Percentiles rank a stretch among this genome's conserved stretches.
Conservation (phyloP, 805 yeast genomes). For the Saccharomycopsis vini region DNA sequence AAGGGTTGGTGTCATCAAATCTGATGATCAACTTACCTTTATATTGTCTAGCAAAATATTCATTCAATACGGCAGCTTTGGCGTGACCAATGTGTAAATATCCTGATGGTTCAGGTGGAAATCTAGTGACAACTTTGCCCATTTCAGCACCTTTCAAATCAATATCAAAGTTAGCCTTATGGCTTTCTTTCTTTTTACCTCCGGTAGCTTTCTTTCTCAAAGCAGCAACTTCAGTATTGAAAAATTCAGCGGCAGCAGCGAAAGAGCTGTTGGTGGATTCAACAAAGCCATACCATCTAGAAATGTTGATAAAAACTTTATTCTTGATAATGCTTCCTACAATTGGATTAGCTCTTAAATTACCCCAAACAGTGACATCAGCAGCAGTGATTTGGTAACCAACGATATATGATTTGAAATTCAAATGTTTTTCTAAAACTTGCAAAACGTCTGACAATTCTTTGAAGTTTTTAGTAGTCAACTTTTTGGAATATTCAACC, state of each 20-base stretch:
- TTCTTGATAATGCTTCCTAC: conserved; percentile 86
- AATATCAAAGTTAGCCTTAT: conserved; percentile 92
- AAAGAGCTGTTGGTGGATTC: conserved; percentile 54
- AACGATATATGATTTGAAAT: conserved; percentile 69
- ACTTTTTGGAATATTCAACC: conserved; percentile 56
- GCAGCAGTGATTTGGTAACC: conserved; percentile 66
- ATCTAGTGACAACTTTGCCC: conserved; percentile 96
- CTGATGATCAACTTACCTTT: conserved; percentile 94
- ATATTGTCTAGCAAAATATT: conserved; percentile 91
- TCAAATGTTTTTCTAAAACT: conserved; percentile 71
- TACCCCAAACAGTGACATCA: conserved; percentile 90
- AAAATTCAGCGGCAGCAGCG: conserved; percentile 57
- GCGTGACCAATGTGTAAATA: conserved; percentile 99
- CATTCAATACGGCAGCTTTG: conserved; percentile 93
- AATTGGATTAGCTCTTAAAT: conserved; percentile 83
- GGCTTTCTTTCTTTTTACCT: conserved; percentile 66
- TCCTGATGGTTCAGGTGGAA: conserved; percentile 99
- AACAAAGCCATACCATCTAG: conserved; percentile 86
- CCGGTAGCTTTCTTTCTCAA: conserved; percentile 55
- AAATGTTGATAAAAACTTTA: conserved; percentile 72
- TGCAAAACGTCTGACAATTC: conserved; percentile 71
- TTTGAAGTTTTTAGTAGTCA: conserved; percentile 81
- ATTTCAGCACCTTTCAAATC: conserved; percentile 84
- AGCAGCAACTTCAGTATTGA: conserved; percentile 64
- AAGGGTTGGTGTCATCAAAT: conserved; percentile 97